Conservation (phyloP, 768 basidiomycete genomes). For the Sistotremastrum suecicum region DNA sequence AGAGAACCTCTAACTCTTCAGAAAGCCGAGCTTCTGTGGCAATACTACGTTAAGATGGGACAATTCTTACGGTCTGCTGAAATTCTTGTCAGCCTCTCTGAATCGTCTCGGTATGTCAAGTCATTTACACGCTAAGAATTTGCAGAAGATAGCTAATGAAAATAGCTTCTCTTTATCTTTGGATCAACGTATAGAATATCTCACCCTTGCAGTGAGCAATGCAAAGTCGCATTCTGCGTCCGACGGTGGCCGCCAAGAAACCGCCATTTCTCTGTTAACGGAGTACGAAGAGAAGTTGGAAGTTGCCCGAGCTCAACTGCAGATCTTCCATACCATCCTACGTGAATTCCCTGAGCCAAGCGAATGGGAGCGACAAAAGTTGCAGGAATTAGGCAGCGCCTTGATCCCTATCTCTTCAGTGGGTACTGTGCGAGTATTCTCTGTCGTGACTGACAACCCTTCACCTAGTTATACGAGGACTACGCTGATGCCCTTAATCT, state of each 20-base stretch:
- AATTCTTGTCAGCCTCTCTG: constrained; percentile 69
- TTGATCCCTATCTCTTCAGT: constrained; percentile 35
- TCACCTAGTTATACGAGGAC: constrained; percentile 62
- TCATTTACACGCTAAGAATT: background rate
- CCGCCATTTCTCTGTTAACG: constrained; percentile 89
- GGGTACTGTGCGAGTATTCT: constrained; percentile 62
- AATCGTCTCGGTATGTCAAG: constrained; percentile 59
- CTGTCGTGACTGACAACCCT: background rate
- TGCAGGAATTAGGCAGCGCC: constrained; percentile 30
- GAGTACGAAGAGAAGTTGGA: constrained; percentile 94
- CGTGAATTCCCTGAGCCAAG: constrained; percentile 48
- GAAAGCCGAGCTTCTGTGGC: constrained; percentile 87
- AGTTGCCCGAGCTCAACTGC: constrained; percentile 93
- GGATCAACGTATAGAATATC: constrained; percentile 72
- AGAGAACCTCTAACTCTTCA: constrained; percentile 68
- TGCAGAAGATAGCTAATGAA: too few relatives aligned
- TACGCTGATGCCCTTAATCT: constrained; percentile 84
- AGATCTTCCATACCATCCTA: constrained; percentile 57
- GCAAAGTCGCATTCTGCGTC: constrained; percentile 90
- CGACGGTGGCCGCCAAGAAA: constrained; percentile 62
- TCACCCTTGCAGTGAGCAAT: constrained; percentile 89
- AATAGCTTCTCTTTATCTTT: constrained; percentile 53
- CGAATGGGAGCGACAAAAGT: constrained; percentile 44
- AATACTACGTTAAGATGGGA: constrained; percentile 89
- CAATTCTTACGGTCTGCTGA: constrained; percentile 81